These are phyloP conservation scores for Apiotrichum sp. DNA, from an alignment of 1,284 basidiomycete genomes.

Conservation along the genomic window DNA sequence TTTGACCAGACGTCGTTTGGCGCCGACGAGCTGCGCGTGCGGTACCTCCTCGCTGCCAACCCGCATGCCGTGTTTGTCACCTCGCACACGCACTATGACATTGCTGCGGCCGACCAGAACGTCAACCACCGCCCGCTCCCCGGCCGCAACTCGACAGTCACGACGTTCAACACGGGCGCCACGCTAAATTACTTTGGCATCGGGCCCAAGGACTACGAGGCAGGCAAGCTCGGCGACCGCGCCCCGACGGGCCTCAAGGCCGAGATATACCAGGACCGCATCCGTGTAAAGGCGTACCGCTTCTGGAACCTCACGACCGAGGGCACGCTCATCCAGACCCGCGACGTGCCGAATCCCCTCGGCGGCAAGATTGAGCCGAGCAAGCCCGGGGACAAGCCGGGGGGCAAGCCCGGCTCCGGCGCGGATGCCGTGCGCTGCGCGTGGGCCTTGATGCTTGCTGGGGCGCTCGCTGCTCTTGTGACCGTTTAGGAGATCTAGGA, in stretches of 20 bases:
- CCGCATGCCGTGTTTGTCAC: constrained; percentile 3
- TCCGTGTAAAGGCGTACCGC: constrained; percentile 1
- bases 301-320: constrained; percentile 3
- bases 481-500: no score
- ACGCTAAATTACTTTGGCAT: background rate
- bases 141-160: background rate
- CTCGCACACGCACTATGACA: constrained; percentile 7
- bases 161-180: constrained; percentile 6
- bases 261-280: constrained; percentile 1
- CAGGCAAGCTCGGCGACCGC: no score
- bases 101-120: constrained; percentile 1
- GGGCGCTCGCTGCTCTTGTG: no score
- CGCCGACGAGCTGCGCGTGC: background rate
- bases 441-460: no score
- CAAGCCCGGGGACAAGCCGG: no score
- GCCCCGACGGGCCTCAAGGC: background rate
- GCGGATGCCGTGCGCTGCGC: no score
- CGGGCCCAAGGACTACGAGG: no score
- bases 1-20: background rate
- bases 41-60: constrained; percentile 5
- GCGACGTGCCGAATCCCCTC: background rate
- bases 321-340: background rate
- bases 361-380: no score
- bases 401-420: no score
- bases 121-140: constrained; percentile 1